Conservation (phyloP, 192 early-diverging fungal genomes). For the Bifiguratus adelaidae region DNA sequence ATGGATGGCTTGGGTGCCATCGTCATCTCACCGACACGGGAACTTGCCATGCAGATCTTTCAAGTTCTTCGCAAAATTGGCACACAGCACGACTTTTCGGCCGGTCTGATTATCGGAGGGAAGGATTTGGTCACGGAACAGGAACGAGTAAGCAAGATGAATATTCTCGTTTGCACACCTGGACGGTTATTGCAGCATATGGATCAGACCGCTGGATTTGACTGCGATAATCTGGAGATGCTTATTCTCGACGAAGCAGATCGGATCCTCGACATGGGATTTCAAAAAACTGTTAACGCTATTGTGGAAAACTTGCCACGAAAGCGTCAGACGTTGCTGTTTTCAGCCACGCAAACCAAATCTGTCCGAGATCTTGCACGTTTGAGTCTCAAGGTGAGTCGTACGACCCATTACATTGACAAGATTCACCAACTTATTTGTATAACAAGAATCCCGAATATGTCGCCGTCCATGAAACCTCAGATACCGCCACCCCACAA, state of each 20-base stretch:
- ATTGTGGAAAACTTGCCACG: conserved; percentile 76
- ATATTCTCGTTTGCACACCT: conserved; percentile 74
- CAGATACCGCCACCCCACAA: conserved; percentile 71
- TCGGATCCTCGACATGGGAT: conserved; percentile 81
- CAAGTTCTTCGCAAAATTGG: conserved; percentile 71
- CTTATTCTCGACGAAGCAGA: conserved; percentile 82
- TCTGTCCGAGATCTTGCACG: conserved; percentile 90
- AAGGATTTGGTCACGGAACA: conserved; percentile 81
- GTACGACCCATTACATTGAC: background rate
- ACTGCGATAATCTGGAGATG: conserved; percentile 65
- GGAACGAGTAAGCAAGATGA: conserved; percentile 62
- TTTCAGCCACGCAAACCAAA: conserved; percentile 97
- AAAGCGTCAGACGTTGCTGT: conserved; percentile 85
- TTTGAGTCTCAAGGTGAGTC: conserved; percentile 57
- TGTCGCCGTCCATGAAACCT: conserved; percentile 85
- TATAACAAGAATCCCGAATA: conserved; percentile 70
- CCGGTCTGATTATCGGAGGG: conserved; percentile 90
- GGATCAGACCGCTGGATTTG: conserved; percentile 88
- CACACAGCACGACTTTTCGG: conserved; percentile 67
- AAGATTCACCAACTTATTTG: background rate
- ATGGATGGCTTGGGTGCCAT: conserved; percentile 73
- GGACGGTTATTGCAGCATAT: conserved; percentile 82
- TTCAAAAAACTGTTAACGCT: conserved; percentile 71
- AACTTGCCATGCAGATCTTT: conserved; percentile 90
- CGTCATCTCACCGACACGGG: conserved; percentile 76